Evolutionary conservation across 169 alveolate species (phyloP).

Genomic region (Plasmodium yoelii): DNA sequence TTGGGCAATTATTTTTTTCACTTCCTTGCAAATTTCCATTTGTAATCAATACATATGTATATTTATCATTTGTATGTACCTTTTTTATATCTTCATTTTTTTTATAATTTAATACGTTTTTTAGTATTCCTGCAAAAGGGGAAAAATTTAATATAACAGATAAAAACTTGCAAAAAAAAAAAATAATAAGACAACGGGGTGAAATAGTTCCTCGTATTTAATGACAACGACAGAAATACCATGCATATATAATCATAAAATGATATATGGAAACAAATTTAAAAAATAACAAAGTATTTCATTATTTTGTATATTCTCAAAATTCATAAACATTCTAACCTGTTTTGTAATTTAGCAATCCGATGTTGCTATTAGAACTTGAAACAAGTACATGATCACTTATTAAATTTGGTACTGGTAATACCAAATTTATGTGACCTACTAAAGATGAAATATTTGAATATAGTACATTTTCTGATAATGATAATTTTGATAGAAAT

Average conservation of each 20-base stretch:
- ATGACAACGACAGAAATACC: too few species aligned
- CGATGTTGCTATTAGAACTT: conserved; percentile 59
- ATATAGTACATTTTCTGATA: conserved; percentile 28
- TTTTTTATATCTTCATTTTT: conserved; percentile 62
- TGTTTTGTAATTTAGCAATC: conserved; percentile 66
- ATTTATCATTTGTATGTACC: conserved; percentile 39
- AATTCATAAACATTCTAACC: conserved; percentile 19
- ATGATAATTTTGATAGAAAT: conserved; percentile 36
- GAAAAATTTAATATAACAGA: neutral
- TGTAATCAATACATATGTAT: conserved; percentile 37
- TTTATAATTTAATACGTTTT: conserved; percentile 30
- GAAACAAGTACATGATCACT: conserved; percentile 46
- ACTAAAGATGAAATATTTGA: conserved; percentile 47
- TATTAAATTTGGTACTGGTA: conserved; percentile 43
- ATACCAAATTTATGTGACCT: conserved; percentile 65
- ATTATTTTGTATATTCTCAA: neutral
- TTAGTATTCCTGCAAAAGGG: conserved; percentile 17
- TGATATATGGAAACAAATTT: neutral
- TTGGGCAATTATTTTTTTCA: neutral
- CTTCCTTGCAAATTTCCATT: conserved; percentile 6
- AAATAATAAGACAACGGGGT: neutral
- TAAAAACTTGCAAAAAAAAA: neutral
- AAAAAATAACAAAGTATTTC: neutral
- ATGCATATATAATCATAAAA: neutral
- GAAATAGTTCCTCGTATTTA: neutral